Conservation (phyloP, 2,329 filamentous ascomycete species). For the Lizonia empirigonia region DNA sequence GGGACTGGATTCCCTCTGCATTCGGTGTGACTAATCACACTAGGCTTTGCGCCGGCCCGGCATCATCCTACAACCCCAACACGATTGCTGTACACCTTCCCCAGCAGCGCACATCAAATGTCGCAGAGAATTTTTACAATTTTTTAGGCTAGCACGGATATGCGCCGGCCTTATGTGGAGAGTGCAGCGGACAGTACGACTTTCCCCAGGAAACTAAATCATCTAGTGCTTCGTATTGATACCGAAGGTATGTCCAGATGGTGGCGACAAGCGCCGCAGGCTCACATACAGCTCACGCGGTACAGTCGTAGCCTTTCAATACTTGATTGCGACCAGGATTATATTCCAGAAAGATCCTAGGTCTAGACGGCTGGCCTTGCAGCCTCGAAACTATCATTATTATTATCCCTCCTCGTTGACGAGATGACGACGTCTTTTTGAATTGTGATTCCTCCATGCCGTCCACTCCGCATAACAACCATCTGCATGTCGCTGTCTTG, state of each 20-base stretch:
- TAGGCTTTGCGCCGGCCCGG: not conserved
- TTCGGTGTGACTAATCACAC: not conserved
- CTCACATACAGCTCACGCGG: not conserved
- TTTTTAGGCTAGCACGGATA: not conserved
- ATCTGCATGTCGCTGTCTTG: constrained; percentile 15
- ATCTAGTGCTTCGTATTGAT: too few species aligned
- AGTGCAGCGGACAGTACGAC: not conserved
- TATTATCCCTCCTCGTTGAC: not conserved
- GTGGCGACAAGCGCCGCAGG: not conserved
- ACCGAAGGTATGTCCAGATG: not conserved
- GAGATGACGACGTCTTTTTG: constrained; percentile 16
- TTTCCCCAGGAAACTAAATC: too few species aligned
- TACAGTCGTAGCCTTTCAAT: too few species aligned
- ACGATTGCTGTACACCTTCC: not conserved
- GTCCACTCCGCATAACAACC: constrained; percentile 13
- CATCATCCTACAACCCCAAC: constrained; percentile 1
- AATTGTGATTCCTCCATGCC: constrained; percentile 13
- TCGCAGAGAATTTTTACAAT: not conserved
- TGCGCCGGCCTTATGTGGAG: not conserved
- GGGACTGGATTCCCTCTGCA: not conserved
- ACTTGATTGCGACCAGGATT: not conserved
- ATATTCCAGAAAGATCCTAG: not conserved
- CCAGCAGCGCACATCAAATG: not conserved
- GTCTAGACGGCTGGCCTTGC: not conserved
- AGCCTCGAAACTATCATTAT: constrained; percentile 12